Evolutionary conservation across 139 green algal species (phyloP).

Genomic region (Chlamydomonas eustigma): DNA sequence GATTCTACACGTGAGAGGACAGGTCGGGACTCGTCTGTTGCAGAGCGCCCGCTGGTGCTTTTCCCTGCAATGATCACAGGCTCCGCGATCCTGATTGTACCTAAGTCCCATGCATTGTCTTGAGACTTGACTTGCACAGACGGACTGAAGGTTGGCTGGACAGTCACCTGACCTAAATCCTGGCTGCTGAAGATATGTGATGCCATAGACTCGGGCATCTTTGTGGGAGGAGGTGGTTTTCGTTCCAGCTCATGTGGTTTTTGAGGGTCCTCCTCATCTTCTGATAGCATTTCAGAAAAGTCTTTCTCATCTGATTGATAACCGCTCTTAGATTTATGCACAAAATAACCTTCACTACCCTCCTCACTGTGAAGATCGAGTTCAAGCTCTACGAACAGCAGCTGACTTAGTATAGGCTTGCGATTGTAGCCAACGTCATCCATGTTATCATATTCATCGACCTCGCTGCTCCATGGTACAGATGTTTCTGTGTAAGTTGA

Average conservation of each 20-base stretch:
- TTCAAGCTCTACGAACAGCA: constrained; percentile 50
- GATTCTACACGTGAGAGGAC: constrained; percentile 52
- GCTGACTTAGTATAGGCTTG: constrained; percentile 39
- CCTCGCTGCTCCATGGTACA: constrained; percentile 31
- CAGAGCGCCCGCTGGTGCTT: not conserved
- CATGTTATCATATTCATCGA: constrained; percentile 69
- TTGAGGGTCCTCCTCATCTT: constrained; percentile 16
- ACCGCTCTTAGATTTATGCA: constrained; percentile 9
- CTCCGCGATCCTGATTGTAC: constrained; percentile 49
- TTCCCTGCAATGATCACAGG: constrained; percentile 50
- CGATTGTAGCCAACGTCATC: constrained; percentile 67
- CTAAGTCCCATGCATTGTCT: constrained; percentile 34
- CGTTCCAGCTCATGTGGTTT: not conserved
- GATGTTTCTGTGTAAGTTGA: too few species aligned
- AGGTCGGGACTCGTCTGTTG: constrained; percentile 20
- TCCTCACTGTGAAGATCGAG: constrained; percentile 39
- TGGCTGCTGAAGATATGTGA: not conserved
- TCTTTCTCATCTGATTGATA: constrained; percentile 22
- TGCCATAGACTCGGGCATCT: not conserved
- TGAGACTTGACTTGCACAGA: constrained; percentile 17
- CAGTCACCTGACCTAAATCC: too few species aligned
- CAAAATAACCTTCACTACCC: constrained; percentile 34
- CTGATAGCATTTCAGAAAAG: constrained; percentile 7
- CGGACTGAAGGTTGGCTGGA: not conserved
- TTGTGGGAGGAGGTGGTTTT: not conserved